Conservation (phyloP, 768 basidiomycete species). For the Calocera viscosa region DNA sequence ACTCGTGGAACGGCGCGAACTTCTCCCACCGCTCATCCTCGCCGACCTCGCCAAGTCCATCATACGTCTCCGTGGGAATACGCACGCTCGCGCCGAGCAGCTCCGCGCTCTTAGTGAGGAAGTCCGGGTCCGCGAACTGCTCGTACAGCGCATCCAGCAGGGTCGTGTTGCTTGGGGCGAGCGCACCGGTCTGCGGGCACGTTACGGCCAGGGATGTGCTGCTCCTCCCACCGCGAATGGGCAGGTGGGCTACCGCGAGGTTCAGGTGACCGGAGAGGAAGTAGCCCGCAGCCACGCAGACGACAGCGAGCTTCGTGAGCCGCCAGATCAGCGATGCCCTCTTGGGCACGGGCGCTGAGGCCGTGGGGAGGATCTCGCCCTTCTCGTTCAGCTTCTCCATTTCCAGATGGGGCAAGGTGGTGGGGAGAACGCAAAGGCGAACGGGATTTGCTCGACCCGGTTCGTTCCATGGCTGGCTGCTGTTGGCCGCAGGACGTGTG, state of each 20-base stretch:
- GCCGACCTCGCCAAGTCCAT: constrained; percentile 23
- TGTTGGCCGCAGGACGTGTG: neutral
- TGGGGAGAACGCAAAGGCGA: neutral
- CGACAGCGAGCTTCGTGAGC: neutral
- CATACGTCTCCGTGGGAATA: constrained; percentile 23
- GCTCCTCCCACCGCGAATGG: neutral
- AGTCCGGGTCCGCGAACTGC: neutral
- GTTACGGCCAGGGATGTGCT: neutral
- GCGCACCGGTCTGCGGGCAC: neutral
- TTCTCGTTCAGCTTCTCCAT: neutral
- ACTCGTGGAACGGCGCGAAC: constrained; percentile 43
- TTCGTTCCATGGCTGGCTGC: neutral
- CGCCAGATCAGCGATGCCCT: neutral
- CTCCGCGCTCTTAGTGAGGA: neutral
- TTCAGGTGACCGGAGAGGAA: neutral
- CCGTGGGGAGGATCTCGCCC: neutral
- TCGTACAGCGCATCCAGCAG: neutral
- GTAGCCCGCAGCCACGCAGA: neutral
- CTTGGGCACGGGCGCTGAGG: neutral
- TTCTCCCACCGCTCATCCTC: constrained; percentile 36
- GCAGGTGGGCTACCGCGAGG: neutral
- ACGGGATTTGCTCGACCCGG: neutral
- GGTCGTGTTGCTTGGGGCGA: neutral
- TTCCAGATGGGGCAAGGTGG: neutral
- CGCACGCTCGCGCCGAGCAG: constrained; percentile 9